These are phyloP conservation scores for Isochrysis galbana DNA, from an alignment of 78 protist genomes.

Conservation along the genomic window DNA sequence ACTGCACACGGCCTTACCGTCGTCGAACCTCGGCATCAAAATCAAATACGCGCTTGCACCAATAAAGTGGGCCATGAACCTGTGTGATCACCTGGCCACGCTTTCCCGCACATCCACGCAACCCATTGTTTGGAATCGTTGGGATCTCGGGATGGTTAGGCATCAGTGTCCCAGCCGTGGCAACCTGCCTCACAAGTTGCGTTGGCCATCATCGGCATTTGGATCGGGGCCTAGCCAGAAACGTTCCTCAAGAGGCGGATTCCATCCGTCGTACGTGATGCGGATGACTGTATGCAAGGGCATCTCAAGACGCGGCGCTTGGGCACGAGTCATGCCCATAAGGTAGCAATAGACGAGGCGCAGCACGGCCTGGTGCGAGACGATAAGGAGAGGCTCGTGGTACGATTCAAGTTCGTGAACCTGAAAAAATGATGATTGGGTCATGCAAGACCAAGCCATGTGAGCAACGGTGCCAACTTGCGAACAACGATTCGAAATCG, in stretches of 20 bases:
- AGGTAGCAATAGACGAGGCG: neutral
- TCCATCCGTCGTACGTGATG: constrained; percentile 20
- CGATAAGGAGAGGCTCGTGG: neutral
- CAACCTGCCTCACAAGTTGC: neutral
- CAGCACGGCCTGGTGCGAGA: constrained; percentile 23
- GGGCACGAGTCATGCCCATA: neutral
- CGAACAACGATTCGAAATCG: too few relatives aligned
- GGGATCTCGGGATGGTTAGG: too few relatives aligned
- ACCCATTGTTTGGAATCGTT: too few relatives aligned
- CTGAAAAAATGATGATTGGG: too few relatives aligned
- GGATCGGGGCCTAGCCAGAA: neutral
- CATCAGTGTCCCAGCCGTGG: too few relatives aligned
- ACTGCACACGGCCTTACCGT: too few relatives aligned
- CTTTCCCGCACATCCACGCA: too few relatives aligned
- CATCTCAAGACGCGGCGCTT: neutral
- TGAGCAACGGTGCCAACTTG: neutral
- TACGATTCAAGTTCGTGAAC: neutral
- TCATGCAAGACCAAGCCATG: too few relatives aligned
- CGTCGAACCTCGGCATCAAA: too few relatives aligned
- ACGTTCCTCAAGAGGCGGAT: neutral
- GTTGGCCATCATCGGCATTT: neutral
- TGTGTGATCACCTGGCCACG: too few relatives aligned
- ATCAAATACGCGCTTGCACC: too few relatives aligned
- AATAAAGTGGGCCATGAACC: too few relatives aligned
- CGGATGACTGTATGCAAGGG: constrained; percentile 1